phyloP scores from a whole-genome alignment of 2,329 filamentous ascomycete genomes.

The Colletotrichum gigasporum region DNA sequence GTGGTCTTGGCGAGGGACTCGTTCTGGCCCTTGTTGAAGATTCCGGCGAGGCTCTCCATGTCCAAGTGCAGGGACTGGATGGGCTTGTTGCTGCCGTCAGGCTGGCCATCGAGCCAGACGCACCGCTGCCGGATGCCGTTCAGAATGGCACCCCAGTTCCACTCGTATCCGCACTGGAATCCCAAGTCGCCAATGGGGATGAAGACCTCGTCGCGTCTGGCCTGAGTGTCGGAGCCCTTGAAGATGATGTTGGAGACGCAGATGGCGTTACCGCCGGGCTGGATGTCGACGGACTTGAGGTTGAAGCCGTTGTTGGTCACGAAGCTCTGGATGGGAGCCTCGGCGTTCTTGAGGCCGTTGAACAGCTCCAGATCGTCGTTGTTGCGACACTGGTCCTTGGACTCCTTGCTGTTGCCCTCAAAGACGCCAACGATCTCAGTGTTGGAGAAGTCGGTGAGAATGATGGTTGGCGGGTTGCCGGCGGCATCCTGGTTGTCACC shows the following conservation, averaged over 20 bases:
- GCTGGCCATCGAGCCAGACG: constrained; percentile 19
- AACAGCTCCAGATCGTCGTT: not conserved
- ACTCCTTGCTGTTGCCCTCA: constrained; percentile 1
- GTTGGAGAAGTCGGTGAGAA: constrained; percentile 12
- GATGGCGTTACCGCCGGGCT: constrained; percentile 15
- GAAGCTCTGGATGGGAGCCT: constrained; percentile 7
- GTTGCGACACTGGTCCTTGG: constrained; percentile 13
- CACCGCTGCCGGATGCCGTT: constrained; percentile 4
- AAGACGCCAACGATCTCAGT: not conserved
- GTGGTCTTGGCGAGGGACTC: not conserved
- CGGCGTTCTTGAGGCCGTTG: constrained; percentile 12
- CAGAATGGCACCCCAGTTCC: constrained; percentile 13
- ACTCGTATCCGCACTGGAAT: constrained; percentile 10
- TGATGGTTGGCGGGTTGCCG: constrained; percentile 9
- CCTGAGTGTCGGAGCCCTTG: constrained; percentile 11
- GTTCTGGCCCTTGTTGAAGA: constrained; percentile 8
- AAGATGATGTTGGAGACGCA: constrained; percentile 17
- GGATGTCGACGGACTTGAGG: constrained; percentile 13
- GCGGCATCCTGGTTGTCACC: constrained; percentile 14
- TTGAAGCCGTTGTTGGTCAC: constrained; percentile 13
- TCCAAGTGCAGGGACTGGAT: constrained; percentile 17
- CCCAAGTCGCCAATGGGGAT: constrained; percentile 13
- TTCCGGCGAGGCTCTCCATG: constrained; percentile 12
- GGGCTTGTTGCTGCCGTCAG: constrained; percentile 17
- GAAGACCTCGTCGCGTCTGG: constrained; percentile 7